Conservation (phyloP, 23 red algal genomes). For the Gracilariopsis chorda region DNA sequence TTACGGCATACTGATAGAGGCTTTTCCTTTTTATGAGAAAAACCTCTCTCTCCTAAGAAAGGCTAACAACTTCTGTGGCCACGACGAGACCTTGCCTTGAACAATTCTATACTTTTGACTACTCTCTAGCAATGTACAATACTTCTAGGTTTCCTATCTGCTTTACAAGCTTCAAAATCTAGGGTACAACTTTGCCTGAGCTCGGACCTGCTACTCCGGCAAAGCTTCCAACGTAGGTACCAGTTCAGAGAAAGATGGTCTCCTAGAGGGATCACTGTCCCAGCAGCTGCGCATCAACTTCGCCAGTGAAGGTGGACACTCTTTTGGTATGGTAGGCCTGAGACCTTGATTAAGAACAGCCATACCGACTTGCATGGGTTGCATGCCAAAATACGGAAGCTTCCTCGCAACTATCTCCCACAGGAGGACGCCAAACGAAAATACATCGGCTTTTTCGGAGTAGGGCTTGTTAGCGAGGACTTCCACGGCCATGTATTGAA, state of each 20-base stretch:
- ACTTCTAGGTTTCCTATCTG: too few relatives aligned
- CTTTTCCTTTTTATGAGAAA: too few relatives aligned
- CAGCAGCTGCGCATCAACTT: slow-evolving; percentile 81
- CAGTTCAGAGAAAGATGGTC: slow-evolving; percentile 72
- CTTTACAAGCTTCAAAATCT: too few relatives aligned
- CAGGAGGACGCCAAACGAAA: slow-evolving; percentile 96
- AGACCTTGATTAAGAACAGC: slow-evolving; percentile 81
- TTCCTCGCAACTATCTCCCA: slow-evolving; percentile 91
- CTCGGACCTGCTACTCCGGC: slow-evolving; percentile 65
- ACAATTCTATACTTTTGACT: too few relatives aligned
- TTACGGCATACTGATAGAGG: too few relatives aligned
- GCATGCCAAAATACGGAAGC: slow-evolving; percentile 93
- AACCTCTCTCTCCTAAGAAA: too few relatives aligned
- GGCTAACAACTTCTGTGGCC: too few relatives aligned
- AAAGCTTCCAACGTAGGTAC: slow-evolving; percentile 54
- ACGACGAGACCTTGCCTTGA: too few relatives aligned
- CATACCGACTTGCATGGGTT: slow-evolving; percentile 92
- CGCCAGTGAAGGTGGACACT: slow-evolving; percentile 52
- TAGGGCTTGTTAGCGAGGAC: slow-evolving; percentile 88
- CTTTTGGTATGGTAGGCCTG: slow-evolving; percentile 63
- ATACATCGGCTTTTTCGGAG: slow-evolving; percentile 95
- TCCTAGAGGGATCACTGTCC: slow-evolving; percentile 72
- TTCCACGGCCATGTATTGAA: slow-evolving; percentile 99
- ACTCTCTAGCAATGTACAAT: too few relatives aligned
- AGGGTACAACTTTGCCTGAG: too few relatives aligned